Percentiles rank a stretch among this genome's conserved stretches.
These are phyloP conservation scores for Euphorbia celastroides DNA, from an alignment of 441 rosid genomes.

Conservation along the genomic window DNA sequence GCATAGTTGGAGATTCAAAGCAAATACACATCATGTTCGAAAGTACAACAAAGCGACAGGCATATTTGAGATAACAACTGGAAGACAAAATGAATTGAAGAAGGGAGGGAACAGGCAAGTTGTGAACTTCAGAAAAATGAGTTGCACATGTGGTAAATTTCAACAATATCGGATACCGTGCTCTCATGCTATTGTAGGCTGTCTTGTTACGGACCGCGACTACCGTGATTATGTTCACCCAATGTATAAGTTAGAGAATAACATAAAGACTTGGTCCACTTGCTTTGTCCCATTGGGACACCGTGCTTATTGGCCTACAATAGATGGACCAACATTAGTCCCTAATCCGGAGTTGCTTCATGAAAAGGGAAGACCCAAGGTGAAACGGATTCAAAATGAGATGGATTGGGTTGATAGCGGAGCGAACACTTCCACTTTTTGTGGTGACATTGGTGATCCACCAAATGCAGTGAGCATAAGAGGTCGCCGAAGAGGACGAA, in stretches of 20 bases:
- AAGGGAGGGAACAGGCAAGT: background rate
- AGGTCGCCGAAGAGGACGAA: no score
- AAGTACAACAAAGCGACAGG: background rate
- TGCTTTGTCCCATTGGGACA: background rate
- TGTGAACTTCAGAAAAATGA: background rate
- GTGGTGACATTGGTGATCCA: no score
- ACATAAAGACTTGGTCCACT: background rate
- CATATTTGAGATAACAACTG: background rate
- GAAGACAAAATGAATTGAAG: background rate
- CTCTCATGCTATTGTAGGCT: background rate
- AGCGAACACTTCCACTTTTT: background rate
- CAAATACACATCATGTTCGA: background rate
- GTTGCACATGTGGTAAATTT: background rate
- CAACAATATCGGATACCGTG: background rate
- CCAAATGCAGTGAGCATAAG: no score
- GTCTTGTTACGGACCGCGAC: background rate
- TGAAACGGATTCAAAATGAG: background rate
- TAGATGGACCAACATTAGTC: background rate
- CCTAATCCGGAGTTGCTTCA: background rate
- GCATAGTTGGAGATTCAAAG: background rate
- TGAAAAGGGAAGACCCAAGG: background rate
- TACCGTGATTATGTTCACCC: background rate
- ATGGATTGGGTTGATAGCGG: background rate
- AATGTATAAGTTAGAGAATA: background rate
- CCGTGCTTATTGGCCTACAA: background rate